Evolutionary conservation across 192 early-diverging fungal species (phyloP).

Genomic region (Umbelopsis sp.): DNA sequence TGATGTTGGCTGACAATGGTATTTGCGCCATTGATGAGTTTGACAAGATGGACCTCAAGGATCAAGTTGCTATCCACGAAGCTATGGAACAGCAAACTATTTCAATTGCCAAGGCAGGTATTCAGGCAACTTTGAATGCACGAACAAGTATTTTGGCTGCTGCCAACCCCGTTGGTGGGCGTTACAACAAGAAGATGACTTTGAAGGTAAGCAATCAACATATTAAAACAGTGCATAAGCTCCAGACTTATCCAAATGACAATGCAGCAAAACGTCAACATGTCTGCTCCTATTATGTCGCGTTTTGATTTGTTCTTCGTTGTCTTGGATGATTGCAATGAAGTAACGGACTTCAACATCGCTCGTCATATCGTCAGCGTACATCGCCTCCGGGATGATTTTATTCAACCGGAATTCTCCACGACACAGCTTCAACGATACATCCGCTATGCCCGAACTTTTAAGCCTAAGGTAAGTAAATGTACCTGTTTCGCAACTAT

Average conservation of each 20-base stretch:
- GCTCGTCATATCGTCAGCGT: slow-evolving; percentile 91
- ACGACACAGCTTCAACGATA: slow-evolving; percentile 81
- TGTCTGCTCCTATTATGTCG: slow-evolving; percentile 98
- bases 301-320: slow-evolving; percentile 99
- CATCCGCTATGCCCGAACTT: slow-evolving; percentile 86
- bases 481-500: neutral
- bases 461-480: slow-evolving; percentile 73
- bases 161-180: slow-evolving; percentile 93
- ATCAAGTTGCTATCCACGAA: slow-evolving; percentile 99
- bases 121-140: slow-evolving; percentile 93
- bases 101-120: slow-evolving; percentile 94
- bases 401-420: slow-evolving; percentile 70
- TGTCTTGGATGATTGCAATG: slow-evolving; percentile 92
- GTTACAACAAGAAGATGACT: slow-evolving; percentile 95
- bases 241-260: slow-evolving; percentile 17
- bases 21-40: slow-evolving; percentile 99
- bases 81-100: slow-evolving; percentile 99
- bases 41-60: slow-evolving; percentile 96
- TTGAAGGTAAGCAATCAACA: slow-evolving; percentile 60
- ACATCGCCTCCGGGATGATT: slow-evolving; percentile 71
- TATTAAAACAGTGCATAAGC: neutral
- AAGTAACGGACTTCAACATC: slow-evolving; percentile 84
- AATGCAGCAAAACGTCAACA: slow-evolving; percentile 88
- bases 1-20: slow-evolving; percentile 98
- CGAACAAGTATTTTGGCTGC: slow-evolving; percentile 95